Evolutionary conservation across 2,329 filamentous ascomycete genomes (phyloP), one percentile per base, ranked within the genome.

Genomic region (Sodiomyces alkalinus): DNA sequence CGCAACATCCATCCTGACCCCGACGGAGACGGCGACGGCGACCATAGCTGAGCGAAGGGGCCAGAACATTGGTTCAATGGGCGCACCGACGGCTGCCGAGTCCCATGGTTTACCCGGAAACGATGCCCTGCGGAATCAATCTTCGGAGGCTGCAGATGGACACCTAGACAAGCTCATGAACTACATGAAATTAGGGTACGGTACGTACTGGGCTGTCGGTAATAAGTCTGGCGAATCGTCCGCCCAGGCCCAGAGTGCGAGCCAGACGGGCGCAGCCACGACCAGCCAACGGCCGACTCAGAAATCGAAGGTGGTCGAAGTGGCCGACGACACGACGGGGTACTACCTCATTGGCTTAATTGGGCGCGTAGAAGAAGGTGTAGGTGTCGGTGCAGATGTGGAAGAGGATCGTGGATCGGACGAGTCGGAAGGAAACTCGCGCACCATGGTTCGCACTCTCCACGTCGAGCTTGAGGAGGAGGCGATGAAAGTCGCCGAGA

Each of bases 291-390:
- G 14, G 14, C 21, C 16, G 7, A 12, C 16, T 12, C 27, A 15
- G 15, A 19, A 23, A 17, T n/a, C 23, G 4, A 29, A 24, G 12
- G 15, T 23, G 4, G 23, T 16, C 14, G n/a, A n/a, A n/a, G n/a
- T n/a, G n/a, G 13, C 5, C 8, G 34, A 38, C 19, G 37, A 37
- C 15, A 37, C 44, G 3, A 38, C 42, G 0, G 66, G 62, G 0
- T 56, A 58, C 27, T 86, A 73, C 41, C 54, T 85, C 14, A 67
- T 86, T 32, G 79, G 79, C 0, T 60, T 83, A 5, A 64, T 68
- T 37, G 77, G 76, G 6, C 62, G 75, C 19, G 60, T 80, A 18
- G 66, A 73, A 9, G 61, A 68, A 22, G 43, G 14, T 13, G 14
- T 12, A 5, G 22, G 45, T 34, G 19, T 45, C 34, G 26, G 25